Evolutionary conservation across 2,329 filamentous ascomycete genomes (phyloP), one percentile per base, ranked within the genome.

Genomic region (Xylariomycetidae sp.): DNA sequence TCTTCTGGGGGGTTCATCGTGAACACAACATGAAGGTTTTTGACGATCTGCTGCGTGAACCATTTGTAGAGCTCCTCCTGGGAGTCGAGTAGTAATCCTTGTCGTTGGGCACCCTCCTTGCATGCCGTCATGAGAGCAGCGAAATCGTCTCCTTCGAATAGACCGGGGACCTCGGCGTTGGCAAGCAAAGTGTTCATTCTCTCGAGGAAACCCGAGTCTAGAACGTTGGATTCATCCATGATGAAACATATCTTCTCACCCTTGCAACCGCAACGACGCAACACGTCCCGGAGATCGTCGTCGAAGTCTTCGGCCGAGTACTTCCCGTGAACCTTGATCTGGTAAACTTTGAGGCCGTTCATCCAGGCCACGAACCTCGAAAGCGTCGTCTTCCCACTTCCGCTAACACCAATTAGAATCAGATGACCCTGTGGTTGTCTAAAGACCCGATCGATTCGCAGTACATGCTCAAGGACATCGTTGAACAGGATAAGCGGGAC

Each of bases 221-320:
- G 75, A 22, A 99, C 92, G 53, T 99, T 99, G 8, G 90, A 85
- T 66, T 99, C 92, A 58, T 99, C 92, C 89, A 99, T 97, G 68
- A 99, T 96, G 70, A 99, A 99, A 66, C 94, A 98, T 30, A 99
- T 94, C 71, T 97, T 97, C 60, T 99, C 92, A 22, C 92, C 92
- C 69, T 96, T 96, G 69, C 90, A 97, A 43, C 92, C 92, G 50
- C 88, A 94, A 37, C 92, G 80, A 28, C 92, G 83, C 25, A 99
- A 77, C 7, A 99, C 92, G 56, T 89, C 90, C 45, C 94, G 80
- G 22, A 99, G 70, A 60, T 99, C 92, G 38, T 99, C 94, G 56
- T 99, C 92, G 56, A 99, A 99, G 64, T 99, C 92, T 57, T 97
- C 92, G 2, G 86, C 86, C 12, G 92, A 96, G 64, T 98, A 99